A percentile compares a stretch with the other conserved stretches of the same genome.
Evolutionary conservation across 371 early-diverging fungal genomes (phyloP).

Genomic region (Synchytrium microbalum): DNA sequence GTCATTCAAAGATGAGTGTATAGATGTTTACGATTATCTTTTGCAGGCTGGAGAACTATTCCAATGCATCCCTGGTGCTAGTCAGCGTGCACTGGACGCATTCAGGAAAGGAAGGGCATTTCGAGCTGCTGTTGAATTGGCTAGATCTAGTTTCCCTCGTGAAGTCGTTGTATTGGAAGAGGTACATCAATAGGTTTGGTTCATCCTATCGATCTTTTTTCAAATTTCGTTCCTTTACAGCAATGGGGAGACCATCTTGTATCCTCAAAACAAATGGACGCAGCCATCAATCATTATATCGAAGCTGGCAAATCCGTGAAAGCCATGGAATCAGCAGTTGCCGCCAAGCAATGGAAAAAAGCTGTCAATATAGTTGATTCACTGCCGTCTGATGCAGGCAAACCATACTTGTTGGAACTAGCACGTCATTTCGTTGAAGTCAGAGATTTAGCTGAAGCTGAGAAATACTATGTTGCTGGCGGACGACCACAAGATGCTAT

Average conservation of each 20-base stretch:
- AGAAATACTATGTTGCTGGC: conserved; percentile 42
- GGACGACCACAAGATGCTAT: conserved; percentile 44
- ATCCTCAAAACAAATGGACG: conserved; percentile 43
- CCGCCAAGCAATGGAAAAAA: conserved; percentile 49
- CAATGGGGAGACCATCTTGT: conserved; percentile 51
- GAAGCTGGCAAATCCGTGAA: conserved; percentile 44
- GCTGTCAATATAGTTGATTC: conserved; percentile 46
- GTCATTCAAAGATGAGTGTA: background rate
- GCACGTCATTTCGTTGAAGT: conserved; percentile 39
- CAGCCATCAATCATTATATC: conserved; percentile 51
- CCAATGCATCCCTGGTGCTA: conserved; percentile 33
- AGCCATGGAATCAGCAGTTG: conserved; percentile 41
- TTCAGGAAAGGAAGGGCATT: conserved; percentile 44
- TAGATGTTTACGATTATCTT: background rate
- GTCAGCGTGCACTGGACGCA: conserved; percentile 41
- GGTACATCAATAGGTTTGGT: conserved; percentile 9
- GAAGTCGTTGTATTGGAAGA: conserved; percentile 45
- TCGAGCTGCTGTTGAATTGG: conserved; percentile 44
- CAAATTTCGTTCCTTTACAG: conserved; percentile 11
- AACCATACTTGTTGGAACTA: conserved; percentile 33
- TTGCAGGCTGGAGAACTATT: conserved; percentile 43
- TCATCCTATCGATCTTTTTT: background rate
- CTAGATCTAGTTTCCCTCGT: conserved; percentile 33
- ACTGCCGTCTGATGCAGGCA: conserved; percentile 35
- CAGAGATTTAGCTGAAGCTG: conserved; percentile 33